Percentiles rank a stretch among this genome's conserved stretches.
Evolutionary conservation across 2,329 filamentous ascomycete species (phyloP).

Genomic region (Fusarium sp.): DNA sequence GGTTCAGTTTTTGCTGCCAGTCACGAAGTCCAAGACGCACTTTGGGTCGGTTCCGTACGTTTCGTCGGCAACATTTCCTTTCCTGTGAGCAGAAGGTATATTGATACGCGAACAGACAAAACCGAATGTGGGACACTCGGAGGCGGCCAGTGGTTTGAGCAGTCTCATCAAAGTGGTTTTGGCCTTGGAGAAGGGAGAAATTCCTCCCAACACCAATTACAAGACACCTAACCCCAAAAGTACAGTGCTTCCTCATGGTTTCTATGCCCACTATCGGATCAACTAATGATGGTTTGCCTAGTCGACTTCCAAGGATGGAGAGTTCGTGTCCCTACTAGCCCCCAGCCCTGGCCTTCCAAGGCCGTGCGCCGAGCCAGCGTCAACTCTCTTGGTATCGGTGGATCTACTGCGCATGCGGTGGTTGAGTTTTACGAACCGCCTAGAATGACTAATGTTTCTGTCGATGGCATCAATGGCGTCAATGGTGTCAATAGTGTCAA

Average conservation of each 20-base stretch:
- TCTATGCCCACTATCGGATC: not conserved
- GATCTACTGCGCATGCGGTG: conserved; percentile 56
- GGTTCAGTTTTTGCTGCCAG: conserved; percentile 43
- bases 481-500: not conserved
- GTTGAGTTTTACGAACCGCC: conserved; percentile 44
- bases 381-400: conserved; percentile 54
- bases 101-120: conserved; percentile 44
- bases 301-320: conserved; percentile 40
- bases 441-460: not conserved
- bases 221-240: conserved; percentile 41
- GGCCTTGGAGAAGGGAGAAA: conserved; percentile 40
- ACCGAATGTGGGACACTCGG: conserved; percentile 43
- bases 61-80: conserved; percentile 29
- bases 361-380: conserved; percentile 44
- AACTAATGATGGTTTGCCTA: conserved; percentile 7
- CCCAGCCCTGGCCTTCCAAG: conserved; percentile 39
- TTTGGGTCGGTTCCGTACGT: conserved; percentile 57
- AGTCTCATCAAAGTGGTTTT: conserved; percentile 43
- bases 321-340: conserved; percentile 34
- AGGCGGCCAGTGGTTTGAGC: conserved; percentile 44
- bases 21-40: conserved; percentile 42
- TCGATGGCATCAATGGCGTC: not conserved
- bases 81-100: not conserved
- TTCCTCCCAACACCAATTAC: conserved; percentile 42
- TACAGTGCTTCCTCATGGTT: not conserved